phyloP scores from a whole-genome alignment of 2,329 filamentous ascomycete species.

The Tolypocladium tundrense region DNA sequence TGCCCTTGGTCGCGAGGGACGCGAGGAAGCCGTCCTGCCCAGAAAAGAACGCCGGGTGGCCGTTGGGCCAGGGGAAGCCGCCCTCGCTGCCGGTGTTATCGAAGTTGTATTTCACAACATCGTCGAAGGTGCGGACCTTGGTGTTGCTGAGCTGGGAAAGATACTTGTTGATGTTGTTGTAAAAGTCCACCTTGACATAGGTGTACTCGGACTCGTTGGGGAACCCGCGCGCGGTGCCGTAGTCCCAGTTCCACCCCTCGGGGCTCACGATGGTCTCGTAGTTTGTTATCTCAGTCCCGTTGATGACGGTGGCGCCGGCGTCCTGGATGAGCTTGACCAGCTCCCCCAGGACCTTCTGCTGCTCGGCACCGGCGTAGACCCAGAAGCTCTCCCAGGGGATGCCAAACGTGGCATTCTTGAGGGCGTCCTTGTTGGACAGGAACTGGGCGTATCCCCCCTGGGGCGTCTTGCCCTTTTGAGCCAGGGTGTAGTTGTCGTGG shows the following conservation, averaged over 20 bases:
- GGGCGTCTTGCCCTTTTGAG: slow-evolving; percentile 45
- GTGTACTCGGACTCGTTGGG: slow-evolving; percentile 68
- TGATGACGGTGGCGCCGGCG: slow-evolving; percentile 58
- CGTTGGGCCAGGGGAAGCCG: slow-evolving; percentile 43
- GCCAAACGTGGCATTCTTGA: slow-evolving; percentile 56
- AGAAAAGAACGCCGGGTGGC: slow-evolving; percentile 52
- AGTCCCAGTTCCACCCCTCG: slow-evolving; percentile 67
- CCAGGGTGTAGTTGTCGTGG: slow-evolving; percentile 55
- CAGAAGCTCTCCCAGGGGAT: slow-evolving; percentile 65
- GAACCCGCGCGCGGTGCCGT: slow-evolving; percentile 48
- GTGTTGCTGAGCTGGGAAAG: slow-evolving; percentile 54
- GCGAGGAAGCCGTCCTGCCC: slow-evolving; percentile 64
- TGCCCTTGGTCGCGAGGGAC: slow-evolving; percentile 48
- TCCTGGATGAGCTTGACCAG: slow-evolving; percentile 40
- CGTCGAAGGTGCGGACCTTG: slow-evolving; percentile 46
- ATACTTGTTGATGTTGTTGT: slow-evolving; percentile 51
- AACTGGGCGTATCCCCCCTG: slow-evolving; percentile 45
- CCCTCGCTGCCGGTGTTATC: slow-evolving; percentile 58
- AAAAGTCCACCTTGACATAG: slow-evolving; percentile 61
- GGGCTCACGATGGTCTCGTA: slow-evolving; percentile 53
- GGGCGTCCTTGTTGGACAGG: slow-evolving; percentile 39
- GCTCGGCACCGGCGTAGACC: slow-evolving; percentile 46
- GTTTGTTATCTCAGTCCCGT: slow-evolving; percentile 57
- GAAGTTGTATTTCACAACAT: slow-evolving; percentile 56
- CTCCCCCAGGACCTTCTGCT: slow-evolving; percentile 39